phyloP scores from a whole-genome alignment of 2,329 filamentous ascomycete genomes.

The Colletotrichum theobromicola region DNA sequence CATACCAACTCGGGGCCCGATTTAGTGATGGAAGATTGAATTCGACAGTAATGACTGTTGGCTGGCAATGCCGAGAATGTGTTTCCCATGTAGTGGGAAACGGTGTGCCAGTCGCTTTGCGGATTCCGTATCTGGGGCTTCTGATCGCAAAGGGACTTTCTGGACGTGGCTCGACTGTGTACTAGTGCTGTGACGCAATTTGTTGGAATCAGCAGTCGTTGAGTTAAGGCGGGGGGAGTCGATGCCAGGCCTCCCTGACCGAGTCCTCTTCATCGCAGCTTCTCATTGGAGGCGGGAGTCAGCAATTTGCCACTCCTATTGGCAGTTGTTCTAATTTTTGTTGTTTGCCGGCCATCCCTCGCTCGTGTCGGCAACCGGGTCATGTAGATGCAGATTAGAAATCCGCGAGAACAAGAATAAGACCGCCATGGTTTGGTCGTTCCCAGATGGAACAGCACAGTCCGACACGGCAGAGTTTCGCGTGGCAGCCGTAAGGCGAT shows the following conservation, averaged over 20 bases:
- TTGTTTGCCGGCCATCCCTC: conserved; percentile 1
- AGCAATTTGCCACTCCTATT: conserved; percentile 11
- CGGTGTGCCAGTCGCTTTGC: not conserved
- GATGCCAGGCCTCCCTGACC: conserved; percentile 5
- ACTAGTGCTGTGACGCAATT: conserved; percentile 22
- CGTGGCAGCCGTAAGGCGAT: not conserved
- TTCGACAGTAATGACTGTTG: not conserved
- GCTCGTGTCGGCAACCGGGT: not conserved
- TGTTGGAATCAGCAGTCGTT: conserved; percentile 8
- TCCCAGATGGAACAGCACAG: not conserved
- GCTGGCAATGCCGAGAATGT: not conserved
- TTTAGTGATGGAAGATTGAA: not conserved
- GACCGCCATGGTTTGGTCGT: not conserved
- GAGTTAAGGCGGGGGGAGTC: not conserved
- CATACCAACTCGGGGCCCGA: not conserved
- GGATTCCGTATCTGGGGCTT: not conserved
- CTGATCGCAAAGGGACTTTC: not conserved
- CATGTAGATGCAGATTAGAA: conserved; percentile 10
- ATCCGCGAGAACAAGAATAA: not conserved
- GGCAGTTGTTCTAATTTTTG: not conserved
- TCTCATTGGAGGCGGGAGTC: not conserved
- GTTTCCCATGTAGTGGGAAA: not conserved
- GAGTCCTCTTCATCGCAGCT: not conserved
- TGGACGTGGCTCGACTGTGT: not conserved
- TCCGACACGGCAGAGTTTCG: conserved; percentile 4